Base-by-base conservation (phyloP, 2,329 filamentous ascomycete genomes). In the Fusarium veterinarium region DNA sequence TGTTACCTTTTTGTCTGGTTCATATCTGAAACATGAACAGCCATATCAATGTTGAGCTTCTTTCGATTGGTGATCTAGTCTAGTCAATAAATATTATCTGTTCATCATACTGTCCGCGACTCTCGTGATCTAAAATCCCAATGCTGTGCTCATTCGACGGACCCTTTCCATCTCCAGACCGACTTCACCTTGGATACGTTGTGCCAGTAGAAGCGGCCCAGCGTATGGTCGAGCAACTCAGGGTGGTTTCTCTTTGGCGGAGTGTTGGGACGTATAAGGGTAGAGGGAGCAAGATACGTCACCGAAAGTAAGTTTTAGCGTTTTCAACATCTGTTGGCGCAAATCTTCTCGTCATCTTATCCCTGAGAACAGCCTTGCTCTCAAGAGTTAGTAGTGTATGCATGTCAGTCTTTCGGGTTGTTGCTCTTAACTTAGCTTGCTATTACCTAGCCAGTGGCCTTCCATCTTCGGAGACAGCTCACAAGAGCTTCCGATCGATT, bases 171-270 rank as follows among this genome's bases (percentile, higher is more conserved):
- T 25, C n/a, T 19, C 23, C 17, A 37, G 23, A 49, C 23, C 6
- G 17, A 52, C 6, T 19, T 37, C 12, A 11, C 19, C 6, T 35
- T 16, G 12, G 23, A 51, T 25, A 10, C 6, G 14, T 5, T 6
- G 12, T 25, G 11, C n/a, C 6, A 1, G 6, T 9, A 8, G 8
- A 14, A 51, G 31, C 8, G 3, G 4, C n/a, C 23, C 19, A 7
- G 6, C 6, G 12, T 25, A 35, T 23, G 6, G 3, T 14, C 23
- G 17, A 37, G 20, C 5, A 4, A 5, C 28, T 1, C 2, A 16
- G 13, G 19, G 12, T 28, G 4, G 8, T 37, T 11, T 20, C 3
- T 25, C 17, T 37, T 52, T 13, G 17, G 5, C 7, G 12, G 23
- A 25, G 17, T 10, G 10, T 25, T 20, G 31, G 11, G 9, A 52